Evolutionary conservation across 139 green algal species (phyloP).

Genomic region (Parachlorella kessleri): DNA sequence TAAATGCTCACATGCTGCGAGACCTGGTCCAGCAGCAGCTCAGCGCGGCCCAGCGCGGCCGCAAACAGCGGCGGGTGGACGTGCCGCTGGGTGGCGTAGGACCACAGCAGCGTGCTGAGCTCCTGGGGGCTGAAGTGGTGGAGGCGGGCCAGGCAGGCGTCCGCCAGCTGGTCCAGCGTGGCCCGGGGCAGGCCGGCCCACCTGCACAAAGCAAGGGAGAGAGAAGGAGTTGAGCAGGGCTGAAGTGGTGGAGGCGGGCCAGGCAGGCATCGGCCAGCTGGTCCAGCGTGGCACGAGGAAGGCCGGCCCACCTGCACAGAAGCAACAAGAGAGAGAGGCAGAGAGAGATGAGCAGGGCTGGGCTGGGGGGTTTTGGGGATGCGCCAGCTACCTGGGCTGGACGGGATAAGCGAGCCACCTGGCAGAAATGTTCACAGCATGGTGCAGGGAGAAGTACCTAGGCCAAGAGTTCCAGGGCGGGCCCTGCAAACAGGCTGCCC

Average conservation of each 20-base stretch:
- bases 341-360: not conserved
- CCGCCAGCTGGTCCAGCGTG: conserved; percentile 9
- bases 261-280: not conserved
- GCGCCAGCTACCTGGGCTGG: not conserved
- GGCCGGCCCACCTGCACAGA: not conserved
- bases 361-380: not conserved
- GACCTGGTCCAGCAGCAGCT: not conserved
- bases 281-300: not conserved
- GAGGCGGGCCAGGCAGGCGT: not conserved
- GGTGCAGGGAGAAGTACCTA: no score
- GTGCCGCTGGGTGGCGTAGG: conserved; percentile 6
- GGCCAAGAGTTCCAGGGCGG: no score
- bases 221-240: not conserved
- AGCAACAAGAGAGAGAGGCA: not conserved
- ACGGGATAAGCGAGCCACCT: not conserved
- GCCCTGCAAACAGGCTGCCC: no score
- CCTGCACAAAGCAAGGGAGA: conserved; percentile 4
- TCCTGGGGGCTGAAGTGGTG: not conserved
- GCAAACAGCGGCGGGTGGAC: conserved; percentile 19
- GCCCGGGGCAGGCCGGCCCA: not conserved
- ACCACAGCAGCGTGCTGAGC: conserved; percentile 3
- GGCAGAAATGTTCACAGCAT: no score
- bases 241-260: not conserved
- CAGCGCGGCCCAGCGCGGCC: not conserved
- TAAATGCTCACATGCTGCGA: not conserved